Evolutionary conservation across 129 eudicot genomes (phyloP).

Genomic region (Artemisia argyi): DNA sequence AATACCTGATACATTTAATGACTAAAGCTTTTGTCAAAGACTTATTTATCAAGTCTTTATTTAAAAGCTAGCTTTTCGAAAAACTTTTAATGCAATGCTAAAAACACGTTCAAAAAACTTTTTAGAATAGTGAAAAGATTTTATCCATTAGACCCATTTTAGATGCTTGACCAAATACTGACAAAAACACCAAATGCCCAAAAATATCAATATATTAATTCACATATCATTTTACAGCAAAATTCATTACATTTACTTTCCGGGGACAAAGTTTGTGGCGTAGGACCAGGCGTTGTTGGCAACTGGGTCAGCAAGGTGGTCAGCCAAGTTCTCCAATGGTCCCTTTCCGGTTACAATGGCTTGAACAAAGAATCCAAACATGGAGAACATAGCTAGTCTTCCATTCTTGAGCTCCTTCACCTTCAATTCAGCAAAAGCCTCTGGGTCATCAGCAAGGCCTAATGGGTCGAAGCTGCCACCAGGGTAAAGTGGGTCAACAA

Average conservation of each 20-base stretch:
- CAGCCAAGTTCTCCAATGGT: slow-evolving; percentile 71
- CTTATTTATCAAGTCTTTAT: too few relatives aligned
- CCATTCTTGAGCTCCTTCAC: slow-evolving; percentile 75
- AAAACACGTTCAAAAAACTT: too few relatives aligned
- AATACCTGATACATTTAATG: too few relatives aligned
- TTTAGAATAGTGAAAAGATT: too few relatives aligned
- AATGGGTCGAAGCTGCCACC: slow-evolving; percentile 78
- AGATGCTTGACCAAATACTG: too few relatives aligned
- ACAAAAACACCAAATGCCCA: slow-evolving; percentile 13
- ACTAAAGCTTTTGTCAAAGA: too few relatives aligned
- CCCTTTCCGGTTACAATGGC: slow-evolving; percentile 86
- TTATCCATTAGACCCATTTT: too few relatives aligned
- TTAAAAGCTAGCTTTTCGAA: too few relatives aligned
- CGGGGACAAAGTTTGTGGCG: slow-evolving; percentile 73
- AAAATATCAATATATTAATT: slow-evolving; percentile 33
- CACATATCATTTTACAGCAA: slow-evolving; percentile 35
- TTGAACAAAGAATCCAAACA: slow-evolving; percentile 75
- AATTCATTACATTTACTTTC: slow-evolving; percentile 39
- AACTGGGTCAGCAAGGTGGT: slow-evolving; percentile 72
- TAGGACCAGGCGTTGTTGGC: slow-evolving; percentile 69
- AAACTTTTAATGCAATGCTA: too few relatives aligned
- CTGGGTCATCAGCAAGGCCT: slow-evolving; percentile 75
- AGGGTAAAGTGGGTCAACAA: slow-evolving; percentile 71
- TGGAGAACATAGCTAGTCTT: slow-evolving; percentile 69
- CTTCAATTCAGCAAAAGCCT: slow-evolving; percentile 73